These are phyloP conservation scores for Volvariella volvacea DNA, from an alignment of 1,284 basidiomycete genomes.

Conservation along the genomic window DNA sequence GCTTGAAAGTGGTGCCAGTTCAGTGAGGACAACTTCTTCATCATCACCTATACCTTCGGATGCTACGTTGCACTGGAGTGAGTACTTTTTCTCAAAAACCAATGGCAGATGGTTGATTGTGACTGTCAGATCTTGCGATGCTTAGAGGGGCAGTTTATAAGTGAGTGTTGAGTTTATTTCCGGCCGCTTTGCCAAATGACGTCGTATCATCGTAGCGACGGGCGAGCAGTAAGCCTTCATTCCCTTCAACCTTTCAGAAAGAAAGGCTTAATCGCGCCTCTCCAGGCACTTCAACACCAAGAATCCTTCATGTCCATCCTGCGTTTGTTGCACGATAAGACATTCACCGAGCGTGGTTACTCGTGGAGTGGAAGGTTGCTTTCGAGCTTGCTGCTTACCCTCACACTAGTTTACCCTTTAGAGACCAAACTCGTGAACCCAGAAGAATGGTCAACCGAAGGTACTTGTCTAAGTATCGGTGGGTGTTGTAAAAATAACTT, in stretches of 20 bases:
- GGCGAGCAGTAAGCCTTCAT: slow-evolving; percentile 41
- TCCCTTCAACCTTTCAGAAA: slow-evolving; percentile 9
- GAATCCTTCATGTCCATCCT: slow-evolving; percentile 63
- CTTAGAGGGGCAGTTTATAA: slow-evolving; percentile 64
- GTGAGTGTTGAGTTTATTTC: slow-evolving; percentile 31
- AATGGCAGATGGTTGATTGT: neutral
- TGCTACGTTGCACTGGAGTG: slow-evolving; percentile 86
- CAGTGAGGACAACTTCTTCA: slow-evolving; percentile 74
- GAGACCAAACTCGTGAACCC: slow-evolving; percentile 84
- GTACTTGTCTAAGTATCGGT: slow-evolving; percentile 28
- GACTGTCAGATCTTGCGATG: slow-evolving; percentile 54
- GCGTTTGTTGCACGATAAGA: slow-evolving; percentile 60
- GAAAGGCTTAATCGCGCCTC: no score
- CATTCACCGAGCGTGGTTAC: slow-evolving; percentile 80
- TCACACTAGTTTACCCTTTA: slow-evolving; percentile 77
- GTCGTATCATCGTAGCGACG: slow-evolving; percentile 44
- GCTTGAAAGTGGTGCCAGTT: slow-evolving; percentile 83
- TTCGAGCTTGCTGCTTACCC: slow-evolving; percentile 67
- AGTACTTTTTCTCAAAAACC: slow-evolving; percentile 17
- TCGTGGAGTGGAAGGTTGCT: slow-evolving; percentile 78
- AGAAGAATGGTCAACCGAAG: slow-evolving; percentile 71
- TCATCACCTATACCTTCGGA: slow-evolving; percentile 73
- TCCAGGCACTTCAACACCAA: slow-evolving; percentile 57
- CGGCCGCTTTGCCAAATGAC: slow-evolving; percentile 3
- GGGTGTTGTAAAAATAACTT: neutral